A percentile compares a stretch with the other conserved stretches of the same genome.
phyloP scores from a whole-genome alignment of 306 rosid species.

The Citrullus amarus region DNA sequence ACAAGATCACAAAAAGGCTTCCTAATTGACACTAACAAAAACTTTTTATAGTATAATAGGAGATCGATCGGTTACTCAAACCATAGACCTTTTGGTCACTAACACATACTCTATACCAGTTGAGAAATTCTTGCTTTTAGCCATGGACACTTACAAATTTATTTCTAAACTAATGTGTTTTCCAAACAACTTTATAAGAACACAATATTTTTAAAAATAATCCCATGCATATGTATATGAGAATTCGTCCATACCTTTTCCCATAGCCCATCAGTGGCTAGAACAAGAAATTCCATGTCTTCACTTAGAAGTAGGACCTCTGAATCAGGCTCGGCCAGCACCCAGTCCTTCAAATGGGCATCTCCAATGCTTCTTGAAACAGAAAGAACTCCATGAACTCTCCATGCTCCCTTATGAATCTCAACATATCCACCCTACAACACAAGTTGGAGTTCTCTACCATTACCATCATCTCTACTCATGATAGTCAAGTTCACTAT shows the following conservation, averaged over 20 bases:
- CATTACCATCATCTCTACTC: conserved; percentile 7
- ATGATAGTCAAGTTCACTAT: background rate
- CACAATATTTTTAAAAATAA: background rate
- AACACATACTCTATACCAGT: too few species aligned
- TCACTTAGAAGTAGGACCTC: conserved; percentile 29
- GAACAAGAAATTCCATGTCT: conserved; percentile 54
- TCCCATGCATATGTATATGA: background rate
- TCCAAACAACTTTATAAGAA: background rate
- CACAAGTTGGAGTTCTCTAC: background rate
- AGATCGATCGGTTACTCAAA: too few species aligned
- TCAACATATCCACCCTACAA: conserved; percentile 55
- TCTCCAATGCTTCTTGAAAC: conserved; percentile 68
- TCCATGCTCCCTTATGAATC: conserved; percentile 53
- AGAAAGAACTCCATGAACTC: conserved; percentile 53
- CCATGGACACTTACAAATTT: background rate
- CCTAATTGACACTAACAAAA: too few species aligned
- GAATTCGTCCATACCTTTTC: conserved; percentile 26
- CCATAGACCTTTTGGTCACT: too few species aligned
- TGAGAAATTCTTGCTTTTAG: too few species aligned
- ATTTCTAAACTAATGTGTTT: background rate
- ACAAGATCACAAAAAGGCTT: background rate
- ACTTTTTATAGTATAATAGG: too few species aligned
- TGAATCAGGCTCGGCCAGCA: conserved; percentile 58
- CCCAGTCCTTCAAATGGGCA: conserved; percentile 55
- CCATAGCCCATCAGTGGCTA: conserved; percentile 71